Evolutionary conservation across 768 basidiomycete species (phyloP).

Genomic region (Hypsizygus marmoreus): DNA sequence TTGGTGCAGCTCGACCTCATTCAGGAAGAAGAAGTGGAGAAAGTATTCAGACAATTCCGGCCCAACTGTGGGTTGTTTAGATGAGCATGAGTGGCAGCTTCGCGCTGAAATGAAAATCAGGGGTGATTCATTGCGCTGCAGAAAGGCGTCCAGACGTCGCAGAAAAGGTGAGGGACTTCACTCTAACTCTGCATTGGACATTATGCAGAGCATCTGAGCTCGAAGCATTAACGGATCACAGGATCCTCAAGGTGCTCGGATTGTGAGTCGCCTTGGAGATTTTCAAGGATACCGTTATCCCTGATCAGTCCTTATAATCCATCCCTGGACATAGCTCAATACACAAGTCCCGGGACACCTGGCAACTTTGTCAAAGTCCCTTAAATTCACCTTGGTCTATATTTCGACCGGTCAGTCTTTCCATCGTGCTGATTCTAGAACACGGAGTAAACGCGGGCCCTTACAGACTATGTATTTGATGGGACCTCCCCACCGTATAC

Average conservation of each 20-base stretch:
- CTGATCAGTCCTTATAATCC: neutral
- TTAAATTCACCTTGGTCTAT: slow-evolving; percentile 77
- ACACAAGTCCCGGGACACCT: slow-evolving; percentile 73
- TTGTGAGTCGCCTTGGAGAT: slow-evolving; percentile 39
- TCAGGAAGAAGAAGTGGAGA: slow-evolving; percentile 52
- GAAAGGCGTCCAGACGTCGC: slow-evolving; percentile 93
- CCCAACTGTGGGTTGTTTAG: slow-evolving; percentile 64
- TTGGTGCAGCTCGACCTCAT: slow-evolving; percentile 68
- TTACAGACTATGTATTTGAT: slow-evolving; percentile 91
- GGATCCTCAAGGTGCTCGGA: slow-evolving; percentile 69
- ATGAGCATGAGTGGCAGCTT: neutral
- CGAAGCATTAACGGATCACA: slow-evolving; percentile 31
- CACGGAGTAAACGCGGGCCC: slow-evolving; percentile 1
- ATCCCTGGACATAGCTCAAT: slow-evolving; percentile 65
- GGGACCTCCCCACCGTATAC: slow-evolving; percentile 91
- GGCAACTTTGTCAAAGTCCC: slow-evolving; percentile 60
- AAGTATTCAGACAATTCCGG: slow-evolving; percentile 54
- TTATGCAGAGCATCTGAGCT: too few relatives aligned
- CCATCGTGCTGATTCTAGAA: neutral
- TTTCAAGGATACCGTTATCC: neutral
- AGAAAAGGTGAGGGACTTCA: slow-evolving; percentile 62
- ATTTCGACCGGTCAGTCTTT: slow-evolving; percentile 77
- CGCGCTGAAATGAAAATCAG: slow-evolving; percentile 33
- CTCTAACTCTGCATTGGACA: neutral
- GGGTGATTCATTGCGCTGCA: slow-evolving; percentile 95